These are phyloP conservation scores for Candida piceae DNA, from an alignment of 805 yeast species.

Conservation along the genomic window DNA sequence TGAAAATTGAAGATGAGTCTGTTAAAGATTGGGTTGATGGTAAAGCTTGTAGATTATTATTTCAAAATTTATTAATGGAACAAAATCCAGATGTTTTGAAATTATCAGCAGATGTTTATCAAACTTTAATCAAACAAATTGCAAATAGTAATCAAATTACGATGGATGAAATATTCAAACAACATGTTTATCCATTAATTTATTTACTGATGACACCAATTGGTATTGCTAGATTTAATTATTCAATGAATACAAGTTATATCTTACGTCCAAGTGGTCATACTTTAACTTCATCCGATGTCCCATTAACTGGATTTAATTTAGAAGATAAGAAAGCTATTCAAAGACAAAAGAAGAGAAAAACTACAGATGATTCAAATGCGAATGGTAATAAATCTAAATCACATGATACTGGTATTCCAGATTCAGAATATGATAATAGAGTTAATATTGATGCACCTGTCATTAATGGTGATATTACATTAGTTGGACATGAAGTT, in stretches of 20 bases:
- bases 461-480: slow-evolving; percentile 84
- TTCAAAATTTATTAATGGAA: slow-evolving; percentile 84
- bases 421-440: slow-evolving; percentile 47
- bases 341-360: slow-evolving; percentile 44
- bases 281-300: slow-evolving; percentile 27
- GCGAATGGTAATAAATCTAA: slow-evolving; percentile 10
- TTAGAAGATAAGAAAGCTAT: slow-evolving; percentile 20
- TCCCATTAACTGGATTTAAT: slow-evolving; percentile 24
- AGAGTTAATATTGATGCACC: slow-evolving; percentile 91
- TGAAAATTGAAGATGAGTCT: slow-evolving; percentile 44
- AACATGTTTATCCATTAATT: slow-evolving; percentile 56
- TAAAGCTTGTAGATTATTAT: slow-evolving; percentile 65
- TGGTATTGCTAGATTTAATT: slow-evolving; percentile 86
- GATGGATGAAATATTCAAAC: slow-evolving; percentile 48
- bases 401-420: slow-evolving; percentile 35
- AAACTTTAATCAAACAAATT: slow-evolving; percentile 46
- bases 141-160: slow-evolving; percentile 28
- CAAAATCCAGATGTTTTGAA: slow-evolving; percentile 71
- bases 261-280: slow-evolving; percentile 78
- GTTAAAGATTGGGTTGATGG: slow-evolving; percentile 70
- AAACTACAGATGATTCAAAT: slow-evolving; percentile 17
- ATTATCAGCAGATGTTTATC: slow-evolving; percentile 60
- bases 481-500: slow-evolving; percentile 71
- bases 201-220: slow-evolving; percentile 85
- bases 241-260: slow-evolving; percentile 71